Evolutionary conservation across 768 basidiomycete genomes (phyloP).

Genomic region (Agaricus blazei): DNA sequence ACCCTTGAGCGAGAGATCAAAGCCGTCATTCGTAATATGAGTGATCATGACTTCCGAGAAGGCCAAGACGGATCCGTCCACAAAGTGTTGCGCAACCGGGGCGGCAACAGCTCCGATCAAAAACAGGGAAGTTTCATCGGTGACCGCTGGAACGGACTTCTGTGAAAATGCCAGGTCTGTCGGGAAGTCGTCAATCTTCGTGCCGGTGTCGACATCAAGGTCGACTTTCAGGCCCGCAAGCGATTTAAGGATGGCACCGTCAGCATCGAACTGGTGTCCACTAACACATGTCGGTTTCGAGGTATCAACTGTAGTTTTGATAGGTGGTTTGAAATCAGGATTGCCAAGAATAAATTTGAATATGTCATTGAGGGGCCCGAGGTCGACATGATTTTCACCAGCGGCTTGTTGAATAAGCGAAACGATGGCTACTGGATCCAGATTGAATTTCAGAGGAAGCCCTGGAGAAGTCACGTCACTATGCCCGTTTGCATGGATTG

Average conservation of each 20-base stretch:
- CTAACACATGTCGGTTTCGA: constrained; percentile 54
- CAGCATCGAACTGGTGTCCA: constrained; percentile 60
- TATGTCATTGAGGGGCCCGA: constrained; percentile 53
- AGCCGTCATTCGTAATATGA: constrained; percentile 54
- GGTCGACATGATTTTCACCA: constrained; percentile 46
- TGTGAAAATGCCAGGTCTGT: constrained; percentile 57
- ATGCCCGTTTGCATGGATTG: constrained; percentile 58
- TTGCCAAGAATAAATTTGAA: constrained; percentile 51
- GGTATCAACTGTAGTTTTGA: constrained; percentile 51
- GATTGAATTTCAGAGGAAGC: constrained; percentile 60
- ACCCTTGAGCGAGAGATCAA: constrained; percentile 54
- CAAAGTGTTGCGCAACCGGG: constrained; percentile 60
- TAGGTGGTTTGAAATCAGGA: constrained; percentile 46
- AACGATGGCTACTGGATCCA: constrained; percentile 59
- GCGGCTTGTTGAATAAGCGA: constrained; percentile 46
- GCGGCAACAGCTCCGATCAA: constrained; percentile 69
- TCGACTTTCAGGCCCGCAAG: constrained; percentile 56
- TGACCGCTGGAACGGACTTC: constrained; percentile 47
- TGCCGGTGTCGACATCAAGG: constrained; percentile 44
- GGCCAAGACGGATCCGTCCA: constrained; percentile 46
- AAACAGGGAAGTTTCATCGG: constrained; percentile 58
- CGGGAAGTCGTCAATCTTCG: constrained; percentile 62
- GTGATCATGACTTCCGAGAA: constrained; percentile 59
- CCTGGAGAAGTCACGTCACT: constrained; percentile 48
- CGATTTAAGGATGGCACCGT: constrained; percentile 57